Percentiles rank a stretch among this genome's conserved stretches.
phyloP scores from a whole-genome alignment of 192 early-diverging fungal species.

The Linnemannia elongata region DNA sequence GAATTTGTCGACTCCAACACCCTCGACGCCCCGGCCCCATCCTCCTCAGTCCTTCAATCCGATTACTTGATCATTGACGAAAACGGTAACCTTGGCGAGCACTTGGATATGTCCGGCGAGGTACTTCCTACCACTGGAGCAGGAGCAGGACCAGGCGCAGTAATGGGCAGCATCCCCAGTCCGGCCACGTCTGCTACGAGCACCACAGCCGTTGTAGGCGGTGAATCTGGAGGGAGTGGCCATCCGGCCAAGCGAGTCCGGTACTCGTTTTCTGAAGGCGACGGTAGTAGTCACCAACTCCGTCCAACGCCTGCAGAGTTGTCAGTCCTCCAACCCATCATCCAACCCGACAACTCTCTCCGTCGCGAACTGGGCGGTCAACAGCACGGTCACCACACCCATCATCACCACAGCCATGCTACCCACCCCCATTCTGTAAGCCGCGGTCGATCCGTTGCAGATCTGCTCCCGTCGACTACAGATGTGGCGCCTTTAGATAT shows the following conservation, averaged over 20 bases:
- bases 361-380: too few species aligned
- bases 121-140: background rate
- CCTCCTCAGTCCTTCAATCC: constrained; percentile 35
- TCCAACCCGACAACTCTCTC: constrained; percentile 18
- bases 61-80: constrained; percentile 41
- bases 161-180: too few species aligned
- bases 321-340: constrained; percentile 39
- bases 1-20: constrained; percentile 46
- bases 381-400: constrained; percentile 4
- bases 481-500: constrained; percentile 19
- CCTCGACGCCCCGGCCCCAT: constrained; percentile 38
- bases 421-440: constrained; percentile 3
- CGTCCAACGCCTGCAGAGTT: constrained; percentile 22
- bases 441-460: constrained; percentile 29
- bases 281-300: background rate
- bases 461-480: constrained; percentile 24
- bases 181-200: too few species aligned
- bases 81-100: constrained; percentile 16
- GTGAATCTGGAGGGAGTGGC: background rate
- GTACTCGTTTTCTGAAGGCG: background rate
- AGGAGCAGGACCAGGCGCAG: too few species aligned
- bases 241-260: constrained; percentile 28
- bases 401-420: background rate
- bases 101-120: constrained; percentile 22
- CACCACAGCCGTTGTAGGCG: background rate